Percentiles rank a stretch among this genome's conserved stretches.
These are phyloP conservation scores for Aspergillus flavus DNA, from an alignment of 2,329 filamentous ascomycete genomes.

Conservation along the genomic window DNA sequence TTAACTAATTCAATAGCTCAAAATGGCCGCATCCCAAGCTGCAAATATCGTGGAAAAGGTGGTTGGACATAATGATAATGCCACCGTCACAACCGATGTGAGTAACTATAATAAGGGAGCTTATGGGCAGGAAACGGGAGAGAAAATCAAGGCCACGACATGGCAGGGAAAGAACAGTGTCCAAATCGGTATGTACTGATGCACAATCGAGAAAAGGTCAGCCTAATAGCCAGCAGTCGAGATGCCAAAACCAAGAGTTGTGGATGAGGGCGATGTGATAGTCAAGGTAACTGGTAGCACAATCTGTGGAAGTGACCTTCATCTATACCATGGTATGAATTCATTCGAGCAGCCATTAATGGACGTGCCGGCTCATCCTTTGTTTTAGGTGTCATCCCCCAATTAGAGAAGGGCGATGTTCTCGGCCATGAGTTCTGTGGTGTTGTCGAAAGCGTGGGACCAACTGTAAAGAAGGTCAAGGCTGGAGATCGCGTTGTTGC, in stretches of 20 bases:
- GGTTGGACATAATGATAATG: slow-evolving; percentile 68
- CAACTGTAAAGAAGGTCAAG: slow-evolving; percentile 56
- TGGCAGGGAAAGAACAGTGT: slow-evolving; percentile 85
- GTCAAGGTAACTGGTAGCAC: slow-evolving; percentile 72
- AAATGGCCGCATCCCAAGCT: slow-evolving; percentile 65
- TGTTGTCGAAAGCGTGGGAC: slow-evolving; percentile 57
- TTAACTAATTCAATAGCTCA: neutral
- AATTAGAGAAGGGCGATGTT: slow-evolving; percentile 67
- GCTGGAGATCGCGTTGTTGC: slow-evolving; percentile 74
- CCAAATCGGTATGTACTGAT: slow-evolving; percentile 55
- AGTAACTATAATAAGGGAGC: slow-evolving; percentile 63
- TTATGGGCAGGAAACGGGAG: slow-evolving; percentile 53
- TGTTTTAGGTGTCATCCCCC: slow-evolving; percentile 51
- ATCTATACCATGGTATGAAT: slow-evolving; percentile 47
- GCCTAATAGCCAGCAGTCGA: slow-evolving; percentile 50
- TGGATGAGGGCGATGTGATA: slow-evolving; percentile 77
- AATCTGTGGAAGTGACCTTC: slow-evolving; percentile 64
- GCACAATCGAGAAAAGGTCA: neutral
- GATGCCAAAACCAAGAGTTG: slow-evolving; percentile 68
- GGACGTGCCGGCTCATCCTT: neutral
- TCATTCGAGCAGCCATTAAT: neutral
- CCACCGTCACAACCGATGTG: slow-evolving; percentile 69
- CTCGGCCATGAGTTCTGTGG: slow-evolving; percentile 63
- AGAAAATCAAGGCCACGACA: slow-evolving; percentile 76
- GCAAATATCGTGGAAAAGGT: slow-evolving; percentile 68